Conservation (phyloP, 139 green algal species). For the Diplosphaera chodatii region DNA sequence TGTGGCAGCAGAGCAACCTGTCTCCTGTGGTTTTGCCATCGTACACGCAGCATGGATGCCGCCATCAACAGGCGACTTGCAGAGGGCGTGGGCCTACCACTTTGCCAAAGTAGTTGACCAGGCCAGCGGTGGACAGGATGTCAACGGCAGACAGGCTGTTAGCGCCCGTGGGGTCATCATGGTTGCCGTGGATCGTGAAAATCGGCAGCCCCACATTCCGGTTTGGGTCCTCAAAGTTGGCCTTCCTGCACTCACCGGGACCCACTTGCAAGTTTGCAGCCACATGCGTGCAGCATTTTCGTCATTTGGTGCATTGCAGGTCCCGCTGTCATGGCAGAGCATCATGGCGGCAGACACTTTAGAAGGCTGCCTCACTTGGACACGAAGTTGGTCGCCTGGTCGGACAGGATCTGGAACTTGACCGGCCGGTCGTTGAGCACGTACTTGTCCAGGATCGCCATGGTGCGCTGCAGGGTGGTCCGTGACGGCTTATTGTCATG, state of each 20-base stretch:
- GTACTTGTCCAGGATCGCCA: constrained; percentile 79
- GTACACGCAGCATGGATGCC: too few relatives aligned
- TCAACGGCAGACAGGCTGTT: constrained; percentile 93
- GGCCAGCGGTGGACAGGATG: constrained; percentile 70
- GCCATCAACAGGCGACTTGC: too few relatives aligned
- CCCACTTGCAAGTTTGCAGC: too few relatives aligned
- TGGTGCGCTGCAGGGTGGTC: constrained; percentile 69
- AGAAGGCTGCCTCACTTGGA: too few relatives aligned
- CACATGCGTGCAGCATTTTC: too few relatives aligned
- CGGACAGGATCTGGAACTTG: constrained; percentile 70
- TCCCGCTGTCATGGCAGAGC: too few relatives aligned
- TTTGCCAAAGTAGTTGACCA: constrained; percentile 99
- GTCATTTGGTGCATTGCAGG: too few relatives aligned
- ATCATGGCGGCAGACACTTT: neutral
- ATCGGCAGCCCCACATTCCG: constrained; percentile 90
- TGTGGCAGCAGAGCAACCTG: too few relatives aligned
- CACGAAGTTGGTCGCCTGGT: constrained; percentile 79
- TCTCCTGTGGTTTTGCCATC: too few relatives aligned
- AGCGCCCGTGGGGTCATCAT: constrained; percentile 88
- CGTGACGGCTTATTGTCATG: constrained; percentile 94
- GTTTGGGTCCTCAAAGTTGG: constrained; percentile 90
- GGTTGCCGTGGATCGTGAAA: constrained; percentile 98
- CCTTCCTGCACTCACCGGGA: constrained; percentile 45
- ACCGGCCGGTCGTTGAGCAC: constrained; percentile 69
- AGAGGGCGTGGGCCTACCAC: constrained; percentile 37